These are phyloP conservation scores for Brassica balearica DNA, from an alignment of 441 rosid genomes.

Conservation along the genomic window DNA sequence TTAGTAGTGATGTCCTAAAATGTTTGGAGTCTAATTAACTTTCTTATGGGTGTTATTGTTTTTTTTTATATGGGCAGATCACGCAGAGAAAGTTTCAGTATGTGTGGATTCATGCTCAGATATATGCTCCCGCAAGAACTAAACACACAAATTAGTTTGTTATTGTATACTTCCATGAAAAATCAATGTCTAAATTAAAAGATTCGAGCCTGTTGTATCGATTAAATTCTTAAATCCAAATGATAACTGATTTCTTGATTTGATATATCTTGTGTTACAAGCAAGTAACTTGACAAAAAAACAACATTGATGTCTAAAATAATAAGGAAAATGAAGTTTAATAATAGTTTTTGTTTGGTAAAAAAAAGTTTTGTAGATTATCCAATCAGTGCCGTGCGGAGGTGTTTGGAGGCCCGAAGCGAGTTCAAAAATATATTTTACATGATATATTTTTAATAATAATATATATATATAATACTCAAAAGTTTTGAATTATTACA, in stretches of 20 bases:
- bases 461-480: too few relatives aligned
- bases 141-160: neutral
- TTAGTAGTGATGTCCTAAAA: neutral
- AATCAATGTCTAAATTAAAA: neutral
- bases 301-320: too few relatives aligned
- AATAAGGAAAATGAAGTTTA: too few relatives aligned
- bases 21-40: neutral
- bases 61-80: conserved; percentile 23
- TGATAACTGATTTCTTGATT: neutral
- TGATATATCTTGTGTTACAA: conserved; percentile 11
- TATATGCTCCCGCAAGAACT: conserved; percentile 22
- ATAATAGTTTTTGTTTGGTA: too few relatives aligned
- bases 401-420: too few relatives aligned
- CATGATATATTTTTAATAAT: too few relatives aligned
- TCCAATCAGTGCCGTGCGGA: neutral
- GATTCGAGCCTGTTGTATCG: neutral
- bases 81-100: conserved; percentile 24
- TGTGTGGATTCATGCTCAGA: conserved; percentile 34
- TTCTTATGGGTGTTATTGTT: neutral
- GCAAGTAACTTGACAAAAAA: neutral
- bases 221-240: neutral
- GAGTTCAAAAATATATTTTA: too few relatives aligned
- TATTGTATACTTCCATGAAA: neutral
- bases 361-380: neutral
- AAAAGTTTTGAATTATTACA: too few relatives aligned